phyloP scores from a whole-genome alignment of 495 filamentous ascomycete species.

The Neurospora sp. region DNA sequence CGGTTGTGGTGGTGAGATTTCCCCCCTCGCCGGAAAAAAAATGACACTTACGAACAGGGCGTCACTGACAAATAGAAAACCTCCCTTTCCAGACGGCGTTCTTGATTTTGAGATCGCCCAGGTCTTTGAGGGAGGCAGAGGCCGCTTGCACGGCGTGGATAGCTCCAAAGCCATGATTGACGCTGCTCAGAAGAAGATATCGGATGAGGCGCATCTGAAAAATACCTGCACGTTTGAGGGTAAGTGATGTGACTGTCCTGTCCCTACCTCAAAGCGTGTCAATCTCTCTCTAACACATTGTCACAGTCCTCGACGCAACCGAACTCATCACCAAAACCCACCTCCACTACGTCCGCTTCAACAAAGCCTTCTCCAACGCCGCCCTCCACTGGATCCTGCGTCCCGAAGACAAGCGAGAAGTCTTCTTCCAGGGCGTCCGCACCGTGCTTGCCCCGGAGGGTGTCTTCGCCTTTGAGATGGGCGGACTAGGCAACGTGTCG shows the following conservation, averaged over 20 bases:
- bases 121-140: constrained; percentile 27
- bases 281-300: not conserved
- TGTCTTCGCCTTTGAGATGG: constrained; percentile 61
- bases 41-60: not conserved
- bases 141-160: constrained; percentile 54
- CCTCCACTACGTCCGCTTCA: constrained; percentile 27
- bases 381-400: constrained; percentile 71
- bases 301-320: constrained; percentile 28
- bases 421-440: constrained; percentile 38
- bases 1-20: constrained; percentile 53
- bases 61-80: not conserved
- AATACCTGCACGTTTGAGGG: constrained; percentile 37
- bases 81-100: constrained; percentile 41
- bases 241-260: constrained; percentile 1
- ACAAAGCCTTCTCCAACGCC: constrained; percentile 70
- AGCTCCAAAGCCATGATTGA: constrained; percentile 56
- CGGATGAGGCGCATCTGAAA: constrained; percentile 2
- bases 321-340: constrained; percentile 10
- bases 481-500: constrained; percentile 58
- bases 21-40: not conserved
- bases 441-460: constrained; percentile 48
- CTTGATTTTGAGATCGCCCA: constrained; percentile 47
- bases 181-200: constrained; percentile 32
- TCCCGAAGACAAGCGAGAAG: constrained; percentile 16
- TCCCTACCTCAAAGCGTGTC: not conserved